Evolutionary conservation across 345 rosid species (phyloP).

Genomic region (Salix viminalis): DNA sequence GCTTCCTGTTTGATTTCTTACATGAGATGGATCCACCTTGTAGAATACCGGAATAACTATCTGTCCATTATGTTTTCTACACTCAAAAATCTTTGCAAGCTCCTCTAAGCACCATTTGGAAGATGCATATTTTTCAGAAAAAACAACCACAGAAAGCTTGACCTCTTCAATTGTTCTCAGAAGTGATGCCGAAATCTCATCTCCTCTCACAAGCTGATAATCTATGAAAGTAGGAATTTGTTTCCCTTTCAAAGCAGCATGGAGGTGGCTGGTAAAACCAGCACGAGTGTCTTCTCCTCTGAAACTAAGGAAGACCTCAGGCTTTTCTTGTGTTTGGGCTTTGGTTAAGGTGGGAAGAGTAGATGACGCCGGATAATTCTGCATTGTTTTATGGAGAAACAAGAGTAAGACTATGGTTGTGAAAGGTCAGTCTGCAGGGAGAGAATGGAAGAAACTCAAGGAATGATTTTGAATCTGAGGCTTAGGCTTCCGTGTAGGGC

Average conservation of each 20-base stretch:
- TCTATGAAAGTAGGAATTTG: neutral
- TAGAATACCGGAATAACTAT: neutral
- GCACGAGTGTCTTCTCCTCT: neutral
- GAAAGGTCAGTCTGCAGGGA: no score
- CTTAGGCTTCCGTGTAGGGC: no score
- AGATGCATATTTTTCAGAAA: neutral
- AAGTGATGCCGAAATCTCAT: neutral
- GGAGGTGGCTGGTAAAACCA: neutral
- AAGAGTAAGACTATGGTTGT: no score
- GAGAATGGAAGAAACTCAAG: no score
- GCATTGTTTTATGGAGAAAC: no score
- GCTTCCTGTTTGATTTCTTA: neutral
- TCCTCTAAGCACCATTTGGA: neutral
- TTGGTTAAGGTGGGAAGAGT: neutral
- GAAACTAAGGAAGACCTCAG: neutral
- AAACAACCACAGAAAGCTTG: neutral
- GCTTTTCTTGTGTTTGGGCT: no score
- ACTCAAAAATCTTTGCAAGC: neutral
- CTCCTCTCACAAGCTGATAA: neutral
- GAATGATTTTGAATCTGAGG: no score
- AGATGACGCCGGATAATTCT: neutral
- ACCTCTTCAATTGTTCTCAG: neutral
- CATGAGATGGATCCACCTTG: neutral
- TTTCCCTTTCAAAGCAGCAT: neutral
- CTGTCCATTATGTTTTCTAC: neutral